Evolutionary conservation across 1,139 yeast genomes (phyloP).

Genomic region (Pichia terricola): DNA sequence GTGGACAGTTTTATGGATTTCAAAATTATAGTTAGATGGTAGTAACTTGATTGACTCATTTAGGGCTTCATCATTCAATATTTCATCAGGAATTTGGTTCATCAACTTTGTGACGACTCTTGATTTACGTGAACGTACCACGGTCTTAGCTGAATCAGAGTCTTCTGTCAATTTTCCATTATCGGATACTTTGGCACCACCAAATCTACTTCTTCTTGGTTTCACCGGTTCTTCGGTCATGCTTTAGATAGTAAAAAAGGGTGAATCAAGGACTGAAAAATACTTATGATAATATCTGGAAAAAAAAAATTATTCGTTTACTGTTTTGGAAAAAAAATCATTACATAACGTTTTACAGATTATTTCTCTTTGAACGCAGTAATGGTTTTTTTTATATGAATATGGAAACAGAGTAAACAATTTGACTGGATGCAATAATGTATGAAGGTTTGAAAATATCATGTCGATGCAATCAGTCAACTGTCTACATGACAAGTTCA

Average conservation of each 20-base stretch:
- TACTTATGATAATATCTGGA: too few relatives aligned
- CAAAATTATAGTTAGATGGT: conserved; percentile 91
- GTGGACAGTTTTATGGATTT: conserved; percentile 93
- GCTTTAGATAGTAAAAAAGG: conserved; percentile 2
- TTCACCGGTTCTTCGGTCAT: not conserved
- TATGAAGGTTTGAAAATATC: too few relatives aligned
- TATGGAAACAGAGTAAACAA: too few relatives aligned
- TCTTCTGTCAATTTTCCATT: not conserved
- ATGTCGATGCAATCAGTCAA: too few relatives aligned
- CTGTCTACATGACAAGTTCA: too few relatives aligned
- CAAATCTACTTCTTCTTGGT: conserved; percentile 17
- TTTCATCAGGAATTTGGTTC: conserved; percentile 88
- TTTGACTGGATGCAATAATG: too few relatives aligned
- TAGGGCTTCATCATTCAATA: conserved; percentile 65
- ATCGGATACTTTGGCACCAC: conserved; percentile 13
- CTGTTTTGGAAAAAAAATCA: too few relatives aligned
- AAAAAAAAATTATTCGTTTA: too few relatives aligned
- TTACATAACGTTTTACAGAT: too few relatives aligned
- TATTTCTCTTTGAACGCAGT: too few relatives aligned
- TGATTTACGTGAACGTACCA: conserved; percentile 26
- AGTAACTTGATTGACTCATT: conserved; percentile 71
- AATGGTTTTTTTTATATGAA: too few relatives aligned
- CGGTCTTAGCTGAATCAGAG: conserved; percentile 1
- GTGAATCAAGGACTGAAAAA: too few relatives aligned
- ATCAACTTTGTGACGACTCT: conserved; percentile 48